Conservation (phyloP, 1,284 basidiomycete genomes). For the Gymnopus androsaceus region DNA sequence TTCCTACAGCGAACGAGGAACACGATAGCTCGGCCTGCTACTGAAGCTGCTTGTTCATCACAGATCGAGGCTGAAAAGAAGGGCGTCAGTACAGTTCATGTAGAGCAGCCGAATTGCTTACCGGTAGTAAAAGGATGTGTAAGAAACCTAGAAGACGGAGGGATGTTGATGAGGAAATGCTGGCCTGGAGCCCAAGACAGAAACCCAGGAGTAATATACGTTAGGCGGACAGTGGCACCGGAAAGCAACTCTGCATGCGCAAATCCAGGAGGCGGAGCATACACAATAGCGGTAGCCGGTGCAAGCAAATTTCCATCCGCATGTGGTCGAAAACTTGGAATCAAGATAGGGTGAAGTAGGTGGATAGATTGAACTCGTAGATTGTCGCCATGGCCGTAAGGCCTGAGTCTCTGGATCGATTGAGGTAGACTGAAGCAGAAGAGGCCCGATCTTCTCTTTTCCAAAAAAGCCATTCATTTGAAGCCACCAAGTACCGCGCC, state of each 20-base stretch:
- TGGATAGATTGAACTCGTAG: constrained; percentile 15
- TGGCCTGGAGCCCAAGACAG: constrained; percentile 80
- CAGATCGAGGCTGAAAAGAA: constrained; percentile 49
- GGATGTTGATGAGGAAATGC: constrained; percentile 76
- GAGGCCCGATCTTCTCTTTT: constrained; percentile 13
- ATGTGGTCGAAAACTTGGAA: constrained; percentile 9
- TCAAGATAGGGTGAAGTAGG: constrained; percentile 18
- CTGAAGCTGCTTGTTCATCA: constrained; percentile 48
- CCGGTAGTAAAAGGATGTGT: constrained; percentile 84
- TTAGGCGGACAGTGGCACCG: constrained; percentile 76
- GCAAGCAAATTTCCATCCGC: constrained; percentile 15
- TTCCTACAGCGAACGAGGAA: constrained; percentile 77
- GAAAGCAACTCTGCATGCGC: constrained; percentile 80
- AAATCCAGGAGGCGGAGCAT: constrained; percentile 65
- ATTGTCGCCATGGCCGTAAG: neutral
- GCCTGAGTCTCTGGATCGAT: constrained; percentile 2
- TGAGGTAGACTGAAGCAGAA: constrained; percentile 20
- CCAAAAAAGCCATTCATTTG: constrained; percentile 60
- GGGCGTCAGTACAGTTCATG: neutral
- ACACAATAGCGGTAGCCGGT: constrained; percentile 26
- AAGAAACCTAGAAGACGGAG: constrained; percentile 66
- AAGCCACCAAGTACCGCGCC: constrained; percentile 61
- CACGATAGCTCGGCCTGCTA: constrained; percentile 60
- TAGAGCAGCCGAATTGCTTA: neutral
- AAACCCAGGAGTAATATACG: constrained; percentile 62